Evolutionary conservation across 495 filamentous ascomycete species (phyloP), one percentile per base, ranked within the genome.

Genomic region (Mycothermus thermophilus): DNA sequence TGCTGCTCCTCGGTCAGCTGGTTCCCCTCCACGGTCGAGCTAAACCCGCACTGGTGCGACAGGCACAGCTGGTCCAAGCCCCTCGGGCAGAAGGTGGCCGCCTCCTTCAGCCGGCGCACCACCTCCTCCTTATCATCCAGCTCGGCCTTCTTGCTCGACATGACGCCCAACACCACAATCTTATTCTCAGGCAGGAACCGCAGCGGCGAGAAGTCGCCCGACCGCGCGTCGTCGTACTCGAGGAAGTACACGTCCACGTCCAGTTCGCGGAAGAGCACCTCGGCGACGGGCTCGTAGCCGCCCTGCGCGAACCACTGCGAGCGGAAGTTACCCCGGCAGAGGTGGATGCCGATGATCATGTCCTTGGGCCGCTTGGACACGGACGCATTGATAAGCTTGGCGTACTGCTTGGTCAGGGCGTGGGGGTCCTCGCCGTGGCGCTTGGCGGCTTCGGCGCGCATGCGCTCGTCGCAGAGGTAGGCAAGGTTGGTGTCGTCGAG

Each of bases 31-130:
- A 63, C 64, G 38, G 77, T 76, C 16, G 67, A 74, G 41, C 71
- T 75, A 52, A 80, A 79, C 8, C 75, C 75, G 53, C 75, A 80
- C 57, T 80, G 75, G 21, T 77, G 75, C 42, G 70, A 75, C 25
- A 79, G 55, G 43, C 75, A 75, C 29, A 79, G 51, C 44, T 72
- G 63, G 43, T 76, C 66, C 8, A 80, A 54, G 0, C 73, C 74
- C 17, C 62, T 40, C 3, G 72, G 67, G 41, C 76, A 69, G 47
- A 68, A 71, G n/a, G 63, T 59, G 4, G 71, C 75, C 11, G 75
- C 75, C 48, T 70, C 63, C 20, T 68, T 61, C 28, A 80, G 54
- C 5, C 75, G 58, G 44, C 57, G 54, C 49, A 74, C 63, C 50
- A 77, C 66, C 26, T 69, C 66, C 27, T 65, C 67, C 56, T 73